These are phyloP conservation scores for Claviceps pazoutovae DNA, from an alignment of 2,329 filamentous ascomycete genomes.

Conservation along the genomic window DNA sequence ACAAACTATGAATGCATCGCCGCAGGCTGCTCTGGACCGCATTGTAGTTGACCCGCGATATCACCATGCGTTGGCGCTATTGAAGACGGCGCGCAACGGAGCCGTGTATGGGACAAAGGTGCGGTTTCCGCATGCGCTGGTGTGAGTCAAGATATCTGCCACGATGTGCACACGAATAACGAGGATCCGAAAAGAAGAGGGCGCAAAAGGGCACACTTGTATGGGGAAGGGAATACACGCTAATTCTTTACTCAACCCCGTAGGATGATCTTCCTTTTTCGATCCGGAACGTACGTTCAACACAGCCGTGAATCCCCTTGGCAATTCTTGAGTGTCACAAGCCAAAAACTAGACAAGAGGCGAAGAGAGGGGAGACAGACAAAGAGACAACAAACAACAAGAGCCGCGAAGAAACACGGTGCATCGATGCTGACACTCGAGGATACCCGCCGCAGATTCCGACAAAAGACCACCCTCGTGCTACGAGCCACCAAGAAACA, in stretches of 20 bases:
- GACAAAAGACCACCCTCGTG: constrained; percentile 65
- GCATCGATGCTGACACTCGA: too few relatives aligned
- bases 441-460: constrained; percentile 31
- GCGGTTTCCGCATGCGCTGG: constrained; percentile 92
- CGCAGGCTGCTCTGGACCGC: constrained; percentile 46
- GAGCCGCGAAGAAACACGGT: too few relatives aligned
- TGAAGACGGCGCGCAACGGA: constrained; percentile 94
- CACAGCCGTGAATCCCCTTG: not conserved
- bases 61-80: constrained; percentile 67
- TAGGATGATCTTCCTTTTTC: constrained; percentile 94
- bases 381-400: not conserved
- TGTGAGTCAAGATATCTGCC: constrained; percentile 31
- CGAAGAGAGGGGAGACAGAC: not conserved
- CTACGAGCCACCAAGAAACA: constrained; percentile 80
- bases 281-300: constrained; percentile 61
- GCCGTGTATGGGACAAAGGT: constrained; percentile 95
- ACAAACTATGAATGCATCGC: too few relatives aligned
- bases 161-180: too few relatives aligned
- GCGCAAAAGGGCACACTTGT: not conserved
- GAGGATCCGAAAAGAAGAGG: too few relatives aligned
- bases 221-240: not conserved
- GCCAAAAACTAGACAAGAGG: not conserved
- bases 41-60: constrained; percentile 72
- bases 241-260: not conserved
- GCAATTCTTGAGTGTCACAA: not conserved